A percentile compares a stretch with the other conserved stretches of the same genome.
Conservation (phyloP, 352 stramenopile genomes). For the Globisporangium nodosum region DNA sequence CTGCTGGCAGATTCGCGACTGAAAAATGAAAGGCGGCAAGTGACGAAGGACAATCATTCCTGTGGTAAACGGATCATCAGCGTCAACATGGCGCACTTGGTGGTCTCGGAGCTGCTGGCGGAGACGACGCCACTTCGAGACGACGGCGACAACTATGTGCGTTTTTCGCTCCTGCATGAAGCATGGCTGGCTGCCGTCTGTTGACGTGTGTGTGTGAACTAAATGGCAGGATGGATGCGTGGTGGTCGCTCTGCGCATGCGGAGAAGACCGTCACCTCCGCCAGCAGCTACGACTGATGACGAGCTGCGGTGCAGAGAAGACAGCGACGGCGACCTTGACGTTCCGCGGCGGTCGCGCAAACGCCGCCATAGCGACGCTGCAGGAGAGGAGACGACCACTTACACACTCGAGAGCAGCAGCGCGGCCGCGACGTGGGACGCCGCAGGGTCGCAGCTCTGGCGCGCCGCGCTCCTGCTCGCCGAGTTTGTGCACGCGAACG, state of each 20-base stretch:
- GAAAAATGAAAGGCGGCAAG: background rate
- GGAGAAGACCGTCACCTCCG: background rate
- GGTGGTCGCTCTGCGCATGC: conserved; percentile 6
- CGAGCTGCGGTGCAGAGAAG: background rate
- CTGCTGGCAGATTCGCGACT: background rate
- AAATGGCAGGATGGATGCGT: background rate
- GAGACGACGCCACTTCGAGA: background rate
- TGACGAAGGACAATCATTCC: background rate
- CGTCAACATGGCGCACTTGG: background rate
- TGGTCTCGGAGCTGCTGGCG: background rate
- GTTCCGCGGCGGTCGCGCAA: conserved; percentile 4
- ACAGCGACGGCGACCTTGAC: conserved; percentile 14
- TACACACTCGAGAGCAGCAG: conserved; percentile 1
- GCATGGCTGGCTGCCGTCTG: background rate
- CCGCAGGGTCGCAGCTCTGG: conserved; percentile 42
- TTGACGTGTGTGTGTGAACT: background rate
- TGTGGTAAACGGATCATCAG: background rate
- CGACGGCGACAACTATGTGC: background rate
- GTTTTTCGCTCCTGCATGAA: too few relatives aligned
- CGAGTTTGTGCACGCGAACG: conserved; percentile 34
- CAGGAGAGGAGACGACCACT: background rate
- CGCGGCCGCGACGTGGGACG: conserved; percentile 20
- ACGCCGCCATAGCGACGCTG: background rate
- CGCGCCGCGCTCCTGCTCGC: conserved; percentile 49
- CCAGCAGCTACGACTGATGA: background rate